Conservation (phyloP, 352 stramenopile genomes). For the Globisporangium takayamanum region DNA sequence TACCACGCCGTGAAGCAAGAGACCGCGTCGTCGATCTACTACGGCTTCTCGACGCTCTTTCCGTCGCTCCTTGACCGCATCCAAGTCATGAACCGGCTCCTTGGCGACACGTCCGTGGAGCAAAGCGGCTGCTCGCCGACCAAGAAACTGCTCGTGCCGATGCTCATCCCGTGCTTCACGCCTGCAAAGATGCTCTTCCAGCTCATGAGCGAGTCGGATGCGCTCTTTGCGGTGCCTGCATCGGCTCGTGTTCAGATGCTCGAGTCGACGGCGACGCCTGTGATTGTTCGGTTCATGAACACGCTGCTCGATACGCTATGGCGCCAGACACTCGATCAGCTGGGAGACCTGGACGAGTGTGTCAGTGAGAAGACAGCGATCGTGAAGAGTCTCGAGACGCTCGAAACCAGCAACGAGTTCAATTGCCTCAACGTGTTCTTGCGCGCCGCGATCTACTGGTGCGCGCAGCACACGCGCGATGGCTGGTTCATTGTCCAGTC, state of each 20-base stretch:
- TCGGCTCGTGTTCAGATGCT: background rate
- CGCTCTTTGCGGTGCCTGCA: conserved; percentile 13
- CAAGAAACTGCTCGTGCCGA: conserved; percentile 66
- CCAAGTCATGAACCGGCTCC: conserved; percentile 74
- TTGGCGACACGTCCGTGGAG: conserved; percentile 29
- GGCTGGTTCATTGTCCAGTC: conserved; percentile 58
- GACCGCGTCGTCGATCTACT: conserved; percentile 65
- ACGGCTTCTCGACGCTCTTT: conserved; percentile 76
- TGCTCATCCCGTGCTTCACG: conserved; percentile 80
- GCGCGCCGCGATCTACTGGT: conserved; percentile 73
- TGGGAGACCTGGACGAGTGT: conserved; percentile 8
- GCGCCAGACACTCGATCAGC: conserved; percentile 23
- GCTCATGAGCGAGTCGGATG: conserved; percentile 50
- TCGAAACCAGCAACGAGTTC: conserved; percentile 59
- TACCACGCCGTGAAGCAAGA: conserved; percentile 79
- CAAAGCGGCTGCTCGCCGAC: conserved; percentile 23
- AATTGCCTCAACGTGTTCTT: conserved; percentile 78
- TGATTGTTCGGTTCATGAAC: conserved; percentile 36
- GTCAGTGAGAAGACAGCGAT: conserved; percentile 4
- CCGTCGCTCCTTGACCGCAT: conserved; percentile 72
- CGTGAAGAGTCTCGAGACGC: conserved; percentile 27
- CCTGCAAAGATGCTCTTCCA: conserved; percentile 82
- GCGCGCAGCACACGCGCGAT: conserved; percentile 31
- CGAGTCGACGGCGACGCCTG: conserved; percentile 11
- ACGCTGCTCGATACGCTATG: conserved; percentile 59